Evolutionary conservation across 2,329 filamentous ascomycete species (phyloP), one percentile per base, ranked within the genome.

Genomic region (Podosphaera fusca): DNA sequence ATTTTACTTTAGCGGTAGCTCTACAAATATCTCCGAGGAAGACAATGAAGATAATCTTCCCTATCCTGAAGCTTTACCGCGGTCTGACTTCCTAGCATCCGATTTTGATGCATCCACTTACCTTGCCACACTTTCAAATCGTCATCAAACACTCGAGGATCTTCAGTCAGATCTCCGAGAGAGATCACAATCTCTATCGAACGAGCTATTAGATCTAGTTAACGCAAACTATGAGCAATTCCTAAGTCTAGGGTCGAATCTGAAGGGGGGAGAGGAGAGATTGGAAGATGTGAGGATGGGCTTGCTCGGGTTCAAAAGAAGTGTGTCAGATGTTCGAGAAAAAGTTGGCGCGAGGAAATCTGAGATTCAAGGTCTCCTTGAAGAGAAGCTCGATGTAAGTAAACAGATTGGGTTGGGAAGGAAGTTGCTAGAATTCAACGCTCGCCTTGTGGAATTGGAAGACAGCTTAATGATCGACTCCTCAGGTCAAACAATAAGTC

Each of bases 181-280:
- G 58, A 78, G 94, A 56, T 86, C 82, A 63, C 79, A 85, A 63
- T 77, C 83, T 29, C 82, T 98, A 60, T 85, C 82, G 65, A 80
- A 84, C 60, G 92, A 98, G 71, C 76, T 98, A 2, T 75, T 98
- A 21, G 90, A 95, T 70, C 79, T 98, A 6, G 92, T 98, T 62
- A 98, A 98, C 67, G 79, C 84, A 55, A 94, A 98, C 70, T 96
- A 98, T 68, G 84, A 87, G 53, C 85, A 90, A 58, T 98, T 98
- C 64, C 70, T 98, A 3, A 82, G 82, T 0, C 72, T 98, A 0
- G 94, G 92, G 0, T 80, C 78, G 52, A 85, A 87, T 63, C 72
- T 98, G 49, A 79, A 80, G 56, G 89, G 89, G 2, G 94, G 94
- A 6, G 89, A 94, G 65, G 90, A 95, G 64, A 85, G 83, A 67